These are phyloP conservation scores for Pseudogymnoascus sp. DNA, from an alignment of 2,329 filamentous ascomycete species.

Conservation along the genomic window DNA sequence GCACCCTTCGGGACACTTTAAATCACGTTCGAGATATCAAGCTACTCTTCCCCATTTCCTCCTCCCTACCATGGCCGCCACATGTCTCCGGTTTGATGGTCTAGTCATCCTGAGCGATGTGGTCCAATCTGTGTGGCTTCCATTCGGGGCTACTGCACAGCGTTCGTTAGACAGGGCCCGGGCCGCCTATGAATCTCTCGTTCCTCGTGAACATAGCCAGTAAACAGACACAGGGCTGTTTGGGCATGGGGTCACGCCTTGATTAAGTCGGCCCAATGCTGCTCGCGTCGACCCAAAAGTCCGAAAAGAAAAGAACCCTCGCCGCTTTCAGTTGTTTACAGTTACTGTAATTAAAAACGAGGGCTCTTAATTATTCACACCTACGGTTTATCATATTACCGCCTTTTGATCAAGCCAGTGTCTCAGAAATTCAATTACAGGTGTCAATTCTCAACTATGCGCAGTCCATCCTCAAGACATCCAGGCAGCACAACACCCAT, in stretches of 20 bases:
- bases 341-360: not conserved
- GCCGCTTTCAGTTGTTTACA: not conserved
- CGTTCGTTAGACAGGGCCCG: constrained; percentile 3
- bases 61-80: constrained; percentile 6
- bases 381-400: not conserved
- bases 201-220: not conserved
- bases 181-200: constrained; percentile 5
- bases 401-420: not conserved
- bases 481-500: not conserved
- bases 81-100: not conserved
- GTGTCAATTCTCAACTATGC: not conserved
- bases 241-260: constrained; percentile 6
- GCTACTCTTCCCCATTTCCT: not conserved
- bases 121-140: constrained; percentile 7
- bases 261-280: constrained; percentile 5
- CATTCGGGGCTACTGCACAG: constrained; percentile 4
- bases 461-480: not conserved
- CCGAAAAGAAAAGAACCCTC: constrained; percentile 1
- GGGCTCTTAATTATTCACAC: not conserved
- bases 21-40: constrained; percentile 2
- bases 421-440: not conserved
- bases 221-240: not conserved
- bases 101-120: constrained; percentile 6
- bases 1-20: not conserved
- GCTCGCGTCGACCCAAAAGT: not conserved